Evolutionary conservation across 257 asterid species (phyloP).

Genomic region (Lycium barbarum): DNA sequence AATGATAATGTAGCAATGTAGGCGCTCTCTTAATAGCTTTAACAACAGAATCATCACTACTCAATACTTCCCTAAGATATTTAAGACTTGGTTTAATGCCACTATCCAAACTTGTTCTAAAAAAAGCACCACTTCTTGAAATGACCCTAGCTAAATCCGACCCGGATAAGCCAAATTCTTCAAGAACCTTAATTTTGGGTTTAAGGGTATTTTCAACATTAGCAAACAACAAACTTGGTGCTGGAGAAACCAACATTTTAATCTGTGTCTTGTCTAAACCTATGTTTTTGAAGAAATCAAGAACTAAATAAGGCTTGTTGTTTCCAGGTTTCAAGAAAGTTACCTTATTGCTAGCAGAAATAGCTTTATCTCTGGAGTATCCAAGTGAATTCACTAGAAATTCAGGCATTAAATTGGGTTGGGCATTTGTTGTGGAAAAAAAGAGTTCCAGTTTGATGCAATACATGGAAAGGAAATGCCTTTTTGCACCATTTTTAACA

Average conservation of each 20-base stretch:
- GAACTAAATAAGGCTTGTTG: conserved; percentile 32
- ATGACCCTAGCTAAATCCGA: conserved; percentile 26
- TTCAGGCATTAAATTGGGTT: conserved; percentile 29
- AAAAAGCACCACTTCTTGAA: conserved; percentile 6
- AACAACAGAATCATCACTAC: conserved; percentile 27
- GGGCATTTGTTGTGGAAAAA: neutral
- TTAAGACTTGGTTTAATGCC: conserved; percentile 27
- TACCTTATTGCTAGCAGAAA: conserved; percentile 24
- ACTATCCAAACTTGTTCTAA: conserved; percentile 11
- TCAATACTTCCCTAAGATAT: conserved; percentile 33
- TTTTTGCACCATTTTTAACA: neutral
- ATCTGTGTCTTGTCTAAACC: conserved; percentile 40
- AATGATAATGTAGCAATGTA: conserved; percentile 19
- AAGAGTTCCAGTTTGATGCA: neutral
- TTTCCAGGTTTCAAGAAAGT: neutral
- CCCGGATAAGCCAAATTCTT: conserved; percentile 38
- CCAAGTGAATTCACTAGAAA: conserved; percentile 35
- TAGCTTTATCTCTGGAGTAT: conserved; percentile 38
- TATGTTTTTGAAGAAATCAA: conserved; percentile 33
- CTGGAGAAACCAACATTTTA: conserved; percentile 11
- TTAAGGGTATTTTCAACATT: conserved; percentile 34
- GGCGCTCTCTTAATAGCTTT: conserved; percentile 28
- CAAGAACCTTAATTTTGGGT: conserved; percentile 34
- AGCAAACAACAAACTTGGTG: conserved; percentile 30
- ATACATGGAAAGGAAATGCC: neutral